Conservation (phyloP, 139 green algal genomes). For the Auxenochlorella pyrenoidosa region DNA sequence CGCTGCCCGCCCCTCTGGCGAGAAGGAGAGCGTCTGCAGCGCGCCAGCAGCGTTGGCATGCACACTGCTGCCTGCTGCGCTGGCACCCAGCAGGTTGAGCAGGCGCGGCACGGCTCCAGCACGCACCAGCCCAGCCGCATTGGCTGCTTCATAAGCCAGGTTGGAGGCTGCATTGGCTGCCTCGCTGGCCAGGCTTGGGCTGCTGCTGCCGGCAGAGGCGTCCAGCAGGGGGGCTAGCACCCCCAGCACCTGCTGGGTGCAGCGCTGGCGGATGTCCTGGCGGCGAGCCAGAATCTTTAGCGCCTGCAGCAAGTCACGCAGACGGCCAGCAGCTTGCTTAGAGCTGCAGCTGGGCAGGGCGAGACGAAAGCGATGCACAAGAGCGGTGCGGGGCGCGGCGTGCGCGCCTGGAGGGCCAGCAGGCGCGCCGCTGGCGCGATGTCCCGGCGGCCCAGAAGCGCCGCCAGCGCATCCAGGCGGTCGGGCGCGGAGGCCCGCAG, state of each 20-base stretch:
- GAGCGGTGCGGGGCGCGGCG: no score
- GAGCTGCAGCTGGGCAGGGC: no score
- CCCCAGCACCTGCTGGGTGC: not conserved
- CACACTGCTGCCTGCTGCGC: not conserved
- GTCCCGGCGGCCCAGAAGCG: conserved; percentile 6
- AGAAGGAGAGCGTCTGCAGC: conserved; percentile 33
- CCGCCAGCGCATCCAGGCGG: conserved; percentile 2
- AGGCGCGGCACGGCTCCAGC: not conserved
- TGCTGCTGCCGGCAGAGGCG: not conserved
- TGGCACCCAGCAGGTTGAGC: not conserved
- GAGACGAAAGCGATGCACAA: no score
- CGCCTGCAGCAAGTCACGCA: conserved; percentile 2
- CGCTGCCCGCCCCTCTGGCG: not conserved
- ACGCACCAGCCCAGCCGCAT: not conserved
- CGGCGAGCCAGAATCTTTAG: conserved; percentile 19
- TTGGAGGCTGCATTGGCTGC: conserved; percentile 25
- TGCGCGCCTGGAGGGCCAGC: not conserved
- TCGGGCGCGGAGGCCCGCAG: not conserved
- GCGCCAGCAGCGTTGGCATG: conserved; percentile 18
- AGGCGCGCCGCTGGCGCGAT: not conserved
- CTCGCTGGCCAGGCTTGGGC: not conserved
- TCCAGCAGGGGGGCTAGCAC: conserved; percentile 9
- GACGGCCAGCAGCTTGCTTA: not conserved
- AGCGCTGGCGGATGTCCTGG: conserved; percentile 20
- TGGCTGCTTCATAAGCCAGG: conserved; percentile 22